Base-by-base conservation (phyloP, 2,329 filamentous ascomycete species). In the Tolypocladium tundrense region DNA sequence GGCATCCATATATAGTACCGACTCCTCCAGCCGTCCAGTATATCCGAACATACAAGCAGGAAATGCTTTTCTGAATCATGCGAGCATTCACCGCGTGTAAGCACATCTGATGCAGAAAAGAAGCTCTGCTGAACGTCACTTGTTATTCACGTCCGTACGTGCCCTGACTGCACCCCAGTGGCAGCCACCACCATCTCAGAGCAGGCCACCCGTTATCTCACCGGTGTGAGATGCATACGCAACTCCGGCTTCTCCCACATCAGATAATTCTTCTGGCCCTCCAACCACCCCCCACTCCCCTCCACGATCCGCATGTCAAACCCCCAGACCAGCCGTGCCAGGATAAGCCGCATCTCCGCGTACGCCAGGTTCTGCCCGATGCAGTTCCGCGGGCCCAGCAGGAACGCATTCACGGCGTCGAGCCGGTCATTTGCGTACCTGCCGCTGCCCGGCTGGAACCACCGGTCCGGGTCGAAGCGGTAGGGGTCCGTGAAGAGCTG, bases 401-500 rank as follows among this genome's bases (percentile, higher is more conserved):
- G 62, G 48, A 73, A 73, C 5, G 70, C 69, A 55, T 69, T 65
- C 1, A 70, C 54, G 0, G 60, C 62, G 4, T 66, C 62, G 9
- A 57, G 62, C 16, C 62, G 58, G 56, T 72, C 69, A 24, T 58
- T 58, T 1, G 53, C 61, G 35, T 63, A 68, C 21, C 52, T 57
- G 1, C 56, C 53, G 16, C 67, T 63, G 14, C 63, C 65, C 11
- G 33, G 33, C 5, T 35, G 33, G 0, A 70, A 57, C 65, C 72
- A 77, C 5, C 74, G 64, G 58, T 76, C 73, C 0, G 75, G 75
- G 14, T 67, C 59, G 58, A 75, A 77, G 2, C 65, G 60, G 9
- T 67, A 60, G 0, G 73, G 68, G 1, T 67, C 57, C 3, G 59
- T 60, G 58, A 72, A 77, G 59, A 72, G 66, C 7, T 33, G 62